phyloP scores from a whole-genome alignment of 257 asterid genomes.

The Penstemon davidsonii region DNA sequence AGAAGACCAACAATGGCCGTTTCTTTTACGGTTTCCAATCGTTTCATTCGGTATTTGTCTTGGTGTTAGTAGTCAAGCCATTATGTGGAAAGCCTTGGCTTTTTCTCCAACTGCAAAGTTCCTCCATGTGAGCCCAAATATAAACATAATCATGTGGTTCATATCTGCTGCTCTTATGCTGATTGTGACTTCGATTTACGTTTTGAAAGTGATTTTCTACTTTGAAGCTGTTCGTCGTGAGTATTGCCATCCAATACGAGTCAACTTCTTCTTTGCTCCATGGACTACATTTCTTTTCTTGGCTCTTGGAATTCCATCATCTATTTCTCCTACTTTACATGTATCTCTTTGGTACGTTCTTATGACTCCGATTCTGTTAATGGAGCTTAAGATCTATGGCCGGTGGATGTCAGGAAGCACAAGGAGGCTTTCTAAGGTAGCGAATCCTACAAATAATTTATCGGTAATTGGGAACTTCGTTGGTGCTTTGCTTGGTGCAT shows the following conservation, averaged over 20 bases:
- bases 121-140: conserved; percentile 50
- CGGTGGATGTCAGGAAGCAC: conserved; percentile 98
- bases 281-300: conserved; percentile 71
- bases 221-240: conserved; percentile 96
- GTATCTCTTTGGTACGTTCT: conserved; percentile 62
- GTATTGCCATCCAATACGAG: conserved; percentile 83
- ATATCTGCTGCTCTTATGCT: conserved; percentile 51
- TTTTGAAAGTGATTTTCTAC: conserved; percentile 66
- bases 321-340: conserved; percentile 40
- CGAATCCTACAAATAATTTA: conserved; percentile 84
- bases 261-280: conserved; percentile 96
- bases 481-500: conserved; percentile 87
- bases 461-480: conserved; percentile 82
- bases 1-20: conserved; percentile 81
- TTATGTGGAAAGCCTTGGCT: conserved; percentile 83
- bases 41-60: conserved; percentile 80
- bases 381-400: conserved; percentile 87
- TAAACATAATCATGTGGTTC: conserved; percentile 68
- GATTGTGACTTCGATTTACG: conserved; percentile 43
- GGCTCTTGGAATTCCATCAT: conserved; percentile 63
- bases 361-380: conserved; percentile 64
- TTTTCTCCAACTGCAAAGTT: conserved; percentile 56
- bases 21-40: conserved; percentile 78
- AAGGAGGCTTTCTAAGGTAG: conserved; percentile 83
- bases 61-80: conserved; percentile 95